Evolutionary conservation across 1,284 basidiomycete genomes (phyloP).

Genomic region (Microbotryum silenes-acaulis): DNA sequence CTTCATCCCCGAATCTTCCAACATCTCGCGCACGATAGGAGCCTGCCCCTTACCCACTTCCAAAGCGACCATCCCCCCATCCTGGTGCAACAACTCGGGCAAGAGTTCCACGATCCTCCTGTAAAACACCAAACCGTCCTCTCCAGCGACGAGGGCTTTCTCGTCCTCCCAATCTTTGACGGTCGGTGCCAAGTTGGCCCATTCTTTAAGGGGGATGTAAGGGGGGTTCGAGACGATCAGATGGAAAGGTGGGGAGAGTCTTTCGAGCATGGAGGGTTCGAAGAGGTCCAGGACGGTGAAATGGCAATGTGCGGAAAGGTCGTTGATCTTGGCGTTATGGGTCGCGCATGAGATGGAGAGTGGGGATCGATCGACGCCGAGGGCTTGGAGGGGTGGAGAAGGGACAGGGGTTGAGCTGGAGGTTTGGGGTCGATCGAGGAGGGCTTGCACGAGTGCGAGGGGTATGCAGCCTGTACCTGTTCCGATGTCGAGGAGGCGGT

Average conservation of each 20-base stretch:
- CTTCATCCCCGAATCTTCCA: slow-evolving; percentile 51
- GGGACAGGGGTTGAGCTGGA: slow-evolving; percentile 24
- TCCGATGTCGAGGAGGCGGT: slow-evolving; percentile 67
- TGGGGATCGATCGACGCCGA: slow-evolving; percentile 63
- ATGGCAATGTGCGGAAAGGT: slow-evolving; percentile 3
- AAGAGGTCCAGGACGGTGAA: slow-evolving; percentile 45
- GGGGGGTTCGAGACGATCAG: slow-evolving; percentile 88
- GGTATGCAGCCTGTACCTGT: slow-evolving; percentile 86
- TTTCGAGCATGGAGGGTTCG: slow-evolving; percentile 38
- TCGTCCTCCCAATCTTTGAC: slow-evolving; percentile 73
- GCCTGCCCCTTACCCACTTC: slow-evolving; percentile 75
- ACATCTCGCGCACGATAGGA: slow-evolving; percentile 39
- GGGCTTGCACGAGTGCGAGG: slow-evolving; percentile 40
- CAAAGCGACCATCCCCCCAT: slow-evolving; percentile 56
- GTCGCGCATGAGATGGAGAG: slow-evolving; percentile 60
- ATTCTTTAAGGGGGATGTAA: slow-evolving; percentile 68
- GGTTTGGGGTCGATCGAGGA: not conserved
- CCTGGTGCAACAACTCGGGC: slow-evolving; percentile 43
- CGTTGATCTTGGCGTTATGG: slow-evolving; percentile 54
- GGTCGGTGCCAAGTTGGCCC: slow-evolving; percentile 53
- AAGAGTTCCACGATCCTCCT: slow-evolving; percentile 58
- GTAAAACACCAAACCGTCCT: slow-evolving; percentile 67
- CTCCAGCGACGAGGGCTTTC: slow-evolving; percentile 59
- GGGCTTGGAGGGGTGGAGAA: slow-evolving; percentile 39
- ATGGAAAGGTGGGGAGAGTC: slow-evolving; percentile 48